These are phyloP conservation scores for Colletotrichum lindemuthianum DNA, from an alignment of 2,329 filamentous ascomycete genomes.

Conservation along the genomic window DNA sequence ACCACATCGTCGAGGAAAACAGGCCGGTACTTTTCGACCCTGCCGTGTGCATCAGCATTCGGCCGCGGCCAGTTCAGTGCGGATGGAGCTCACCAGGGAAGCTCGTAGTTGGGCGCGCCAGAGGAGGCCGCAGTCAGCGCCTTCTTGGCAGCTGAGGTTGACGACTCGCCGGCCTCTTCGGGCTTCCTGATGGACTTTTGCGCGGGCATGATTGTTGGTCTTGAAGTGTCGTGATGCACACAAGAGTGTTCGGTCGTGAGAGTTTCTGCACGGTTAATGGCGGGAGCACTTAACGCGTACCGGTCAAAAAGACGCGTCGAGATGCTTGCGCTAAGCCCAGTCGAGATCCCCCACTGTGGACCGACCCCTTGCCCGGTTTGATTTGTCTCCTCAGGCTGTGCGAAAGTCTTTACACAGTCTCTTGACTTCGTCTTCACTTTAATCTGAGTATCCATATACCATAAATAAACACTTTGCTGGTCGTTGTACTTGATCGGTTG, in stretches of 20 bases:
- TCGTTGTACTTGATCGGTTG: no score
- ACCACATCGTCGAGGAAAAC: slow-evolving; percentile 96
- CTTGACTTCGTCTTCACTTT: no score
- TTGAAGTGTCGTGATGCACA: slow-evolving; percentile 1
- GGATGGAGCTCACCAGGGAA: slow-evolving; percentile 74
- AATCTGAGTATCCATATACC: no score
- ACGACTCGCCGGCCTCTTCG: slow-evolving; percentile 69
- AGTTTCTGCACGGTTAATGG: slow-evolving; percentile 11
- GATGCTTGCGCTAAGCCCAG: slow-evolving; percentile 16
- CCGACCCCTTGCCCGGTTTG: no score
- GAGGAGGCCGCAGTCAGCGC: slow-evolving; percentile 61
- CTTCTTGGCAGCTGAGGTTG: slow-evolving; percentile 67
- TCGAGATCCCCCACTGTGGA: neutral
- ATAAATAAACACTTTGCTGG: no score
- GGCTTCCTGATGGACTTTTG: slow-evolving; percentile 60
- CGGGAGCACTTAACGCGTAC: slow-evolving; percentile 36
- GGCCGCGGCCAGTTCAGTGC: neutral
- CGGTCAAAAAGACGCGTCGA: slow-evolving; percentile 33
- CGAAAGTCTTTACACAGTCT: no score
- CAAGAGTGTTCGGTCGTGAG: neutral
- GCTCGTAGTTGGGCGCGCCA: slow-evolving; percentile 71
- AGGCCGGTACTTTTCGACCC: slow-evolving; percentile 98
- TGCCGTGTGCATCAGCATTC: slow-evolving; percentile 51
- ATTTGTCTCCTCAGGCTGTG: no score
- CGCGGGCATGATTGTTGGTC: slow-evolving; percentile 23